Percentiles rank a stretch among this genome's conserved stretches.
Evolutionary conservation across 305 asterid species (phyloP).

Genomic region (Rubia tinctorum): DNA sequence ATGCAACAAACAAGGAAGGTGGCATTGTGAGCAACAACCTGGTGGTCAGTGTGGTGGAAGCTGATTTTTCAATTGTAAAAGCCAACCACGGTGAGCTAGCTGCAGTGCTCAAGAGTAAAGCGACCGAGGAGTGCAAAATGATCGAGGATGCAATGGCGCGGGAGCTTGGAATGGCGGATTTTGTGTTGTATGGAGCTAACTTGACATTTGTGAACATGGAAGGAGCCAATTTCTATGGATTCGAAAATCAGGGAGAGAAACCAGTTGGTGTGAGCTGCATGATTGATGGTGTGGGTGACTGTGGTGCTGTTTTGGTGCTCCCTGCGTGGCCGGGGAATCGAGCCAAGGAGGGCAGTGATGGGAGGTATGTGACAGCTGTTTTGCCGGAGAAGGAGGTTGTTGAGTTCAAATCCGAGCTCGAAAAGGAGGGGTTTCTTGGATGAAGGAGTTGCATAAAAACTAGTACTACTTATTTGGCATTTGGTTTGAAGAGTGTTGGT

Average conservation of each 20-base stretch:
- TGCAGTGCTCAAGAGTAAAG: slow-evolving; percentile 31
- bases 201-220: slow-evolving; percentile 56
- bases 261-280: slow-evolving; percentile 38
- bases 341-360: slow-evolving; percentile 19
- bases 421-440: slow-evolving; percentile 34
- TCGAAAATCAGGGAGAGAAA: slow-evolving; percentile 43
- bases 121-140: slow-evolving; percentile 33
- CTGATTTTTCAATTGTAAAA: no score
- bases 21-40: slow-evolving; percentile 41
- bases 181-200: slow-evolving; percentile 64
- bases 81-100: slow-evolving; percentile 31
- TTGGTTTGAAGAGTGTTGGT: no score
- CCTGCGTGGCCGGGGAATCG: slow-evolving; percentile 13
- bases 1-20: slow-evolving; percentile 11
- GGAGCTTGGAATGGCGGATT: slow-evolving; percentile 47
- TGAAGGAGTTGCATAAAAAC: neutral
- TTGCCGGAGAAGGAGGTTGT: slow-evolving; percentile 53
- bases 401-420: slow-evolving; percentile 44
- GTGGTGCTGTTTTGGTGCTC: slow-evolving; percentile 57
- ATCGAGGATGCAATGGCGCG: slow-evolving; percentile 51
- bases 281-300: slow-evolving; percentile 61
- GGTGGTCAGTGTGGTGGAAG: neutral
- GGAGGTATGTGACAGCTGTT: slow-evolving; percentile 35
- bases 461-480: no score
- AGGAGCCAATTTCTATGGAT: slow-evolving; percentile 41